Evolutionary conservation across 2,329 filamentous ascomycete species (phyloP).

Genomic region (Xylariaceae sp.): DNA sequence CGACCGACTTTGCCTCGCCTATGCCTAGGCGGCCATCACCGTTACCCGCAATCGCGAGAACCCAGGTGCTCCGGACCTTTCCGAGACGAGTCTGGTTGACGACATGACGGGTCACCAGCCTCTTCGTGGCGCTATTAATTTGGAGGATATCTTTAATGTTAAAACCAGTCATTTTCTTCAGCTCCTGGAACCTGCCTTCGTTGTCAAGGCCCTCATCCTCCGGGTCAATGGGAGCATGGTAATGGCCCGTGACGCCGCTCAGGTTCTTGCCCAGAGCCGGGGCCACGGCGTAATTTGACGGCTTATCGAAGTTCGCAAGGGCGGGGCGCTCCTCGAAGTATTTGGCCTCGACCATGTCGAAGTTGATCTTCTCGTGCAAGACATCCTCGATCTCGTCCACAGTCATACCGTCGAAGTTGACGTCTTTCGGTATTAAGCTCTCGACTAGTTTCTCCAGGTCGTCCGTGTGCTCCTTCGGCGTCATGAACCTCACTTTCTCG

Average conservation of each 20-base stretch:
- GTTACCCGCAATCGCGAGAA: slow-evolving; percentile 80
- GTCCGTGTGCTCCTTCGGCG: slow-evolving; percentile 53
- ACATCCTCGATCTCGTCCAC: slow-evolving; percentile 40
- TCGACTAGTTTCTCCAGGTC: slow-evolving; percentile 50
- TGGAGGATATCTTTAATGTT: slow-evolving; percentile 45
- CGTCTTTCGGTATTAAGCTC: slow-evolving; percentile 38
- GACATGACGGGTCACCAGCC: slow-evolving; percentile 67
- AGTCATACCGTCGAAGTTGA: slow-evolving; percentile 45
- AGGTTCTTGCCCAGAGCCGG: slow-evolving; percentile 47
- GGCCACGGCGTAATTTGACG: slow-evolving; percentile 41
- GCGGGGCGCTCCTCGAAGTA: slow-evolving; percentile 32
- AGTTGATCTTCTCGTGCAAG: slow-evolving; percentile 27
- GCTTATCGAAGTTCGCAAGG: slow-evolving; percentile 32
- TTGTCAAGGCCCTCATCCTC: slow-evolving; percentile 48
- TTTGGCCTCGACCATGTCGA: slow-evolving; percentile 22
- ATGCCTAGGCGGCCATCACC: slow-evolving; percentile 78
- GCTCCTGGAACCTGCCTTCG: slow-evolving; percentile 43
- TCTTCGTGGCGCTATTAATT: slow-evolving; percentile 55
- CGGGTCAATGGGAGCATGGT: slow-evolving; percentile 44
- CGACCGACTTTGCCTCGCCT: slow-evolving; percentile 82
- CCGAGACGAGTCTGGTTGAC: slow-evolving; percentile 93
- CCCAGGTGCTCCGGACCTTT: slow-evolving; percentile 75
- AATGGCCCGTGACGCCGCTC: slow-evolving; percentile 47
- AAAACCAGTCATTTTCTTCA: slow-evolving; percentile 53
- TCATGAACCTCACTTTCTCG: slow-evolving; percentile 55